These are phyloP conservation scores for Teunomyces aglyptinius DNA, from an alignment of 805 yeast genomes.

Conservation along the genomic window DNA sequence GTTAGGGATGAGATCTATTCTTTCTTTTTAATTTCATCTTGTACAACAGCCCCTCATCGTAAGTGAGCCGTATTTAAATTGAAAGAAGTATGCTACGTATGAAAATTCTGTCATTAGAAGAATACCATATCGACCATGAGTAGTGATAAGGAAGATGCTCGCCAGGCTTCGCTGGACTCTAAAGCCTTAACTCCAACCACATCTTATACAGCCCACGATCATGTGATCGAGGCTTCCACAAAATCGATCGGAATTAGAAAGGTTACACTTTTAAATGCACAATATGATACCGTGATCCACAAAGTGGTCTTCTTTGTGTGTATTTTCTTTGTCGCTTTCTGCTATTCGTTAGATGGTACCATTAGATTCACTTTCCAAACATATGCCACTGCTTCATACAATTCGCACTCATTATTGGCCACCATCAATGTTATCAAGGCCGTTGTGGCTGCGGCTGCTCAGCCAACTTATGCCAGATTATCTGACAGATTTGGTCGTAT, in stretches of 20 bases:
- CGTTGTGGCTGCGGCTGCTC: constrained; percentile 66
- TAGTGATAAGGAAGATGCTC: background rate
- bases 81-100: too few species aligned
- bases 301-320: constrained; percentile 45
- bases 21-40: background rate
- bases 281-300: constrained; percentile 37
- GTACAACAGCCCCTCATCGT: background rate
- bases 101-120: too few species aligned
- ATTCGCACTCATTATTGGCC: constrained; percentile 53
- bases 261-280: constrained; percentile 53
- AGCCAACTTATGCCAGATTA: constrained; percentile 60
- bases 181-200: background rate
- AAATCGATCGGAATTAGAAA: constrained; percentile 53
- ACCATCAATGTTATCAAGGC: constrained; percentile 57
- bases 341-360: constrained; percentile 57
- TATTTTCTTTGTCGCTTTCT: constrained; percentile 55
- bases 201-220: background rate
- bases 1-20: background rate
- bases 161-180: constrained; percentile 1
- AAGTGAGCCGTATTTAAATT: background rate
- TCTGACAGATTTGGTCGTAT: constrained; percentile 68
- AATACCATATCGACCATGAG: background rate
- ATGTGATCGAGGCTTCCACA: constrained; percentile 10
- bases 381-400: constrained; percentile 55
- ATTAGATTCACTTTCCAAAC: constrained; percentile 48